Percentiles rank a stretch among this genome's conserved stretches.
Evolutionary conservation across 1,284 basidiomycete species (phyloP).

Genomic region (Tilletia horrida): DNA sequence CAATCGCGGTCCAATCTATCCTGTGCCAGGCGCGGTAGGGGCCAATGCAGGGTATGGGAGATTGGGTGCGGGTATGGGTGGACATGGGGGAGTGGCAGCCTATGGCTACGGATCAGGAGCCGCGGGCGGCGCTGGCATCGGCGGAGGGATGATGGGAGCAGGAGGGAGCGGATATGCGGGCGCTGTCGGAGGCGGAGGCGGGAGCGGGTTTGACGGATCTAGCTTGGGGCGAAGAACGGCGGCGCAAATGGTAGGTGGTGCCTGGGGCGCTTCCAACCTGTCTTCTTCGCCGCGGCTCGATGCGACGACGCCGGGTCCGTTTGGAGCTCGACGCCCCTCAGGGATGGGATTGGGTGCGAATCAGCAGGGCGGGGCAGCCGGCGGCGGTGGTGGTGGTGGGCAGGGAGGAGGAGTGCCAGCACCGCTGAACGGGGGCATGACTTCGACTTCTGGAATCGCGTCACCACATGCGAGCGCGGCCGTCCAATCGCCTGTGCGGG

Average conservation of each 20-base stretch:
- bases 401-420: too few relatives aligned
- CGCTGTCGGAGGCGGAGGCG: slow-evolving; percentile 18
- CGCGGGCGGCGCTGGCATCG: slow-evolving; percentile 16
- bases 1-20: slow-evolving; percentile 1
- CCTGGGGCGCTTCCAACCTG: slow-evolving; percentile 26
- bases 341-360: too few relatives aligned
- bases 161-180: not conserved
- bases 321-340: too few relatives aligned
- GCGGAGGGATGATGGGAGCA: not conserved
- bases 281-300: slow-evolving; percentile 13
- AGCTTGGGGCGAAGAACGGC: slow-evolving; percentile 31
- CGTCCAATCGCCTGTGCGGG: not conserved
- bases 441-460: not conserved
- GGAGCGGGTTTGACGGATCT: slow-evolving; percentile 31
- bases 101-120: slow-evolving; percentile 31
- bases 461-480: slow-evolving; percentile 2
- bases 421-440: too few relatives aligned
- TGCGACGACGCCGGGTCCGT: not conserved
- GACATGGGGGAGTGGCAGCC: slow-evolving; percentile 14
- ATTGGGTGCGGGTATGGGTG: not conserved
- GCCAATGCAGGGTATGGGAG: not conserved
- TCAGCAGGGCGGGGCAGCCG: too few relatives aligned
- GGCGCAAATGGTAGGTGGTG: slow-evolving; percentile 37
- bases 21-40: not conserved
- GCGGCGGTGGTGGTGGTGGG: too few relatives aligned